Evolutionary conservation across 2,329 filamentous ascomycete species (phyloP).

Genomic region (Penicillium sp.): DNA sequence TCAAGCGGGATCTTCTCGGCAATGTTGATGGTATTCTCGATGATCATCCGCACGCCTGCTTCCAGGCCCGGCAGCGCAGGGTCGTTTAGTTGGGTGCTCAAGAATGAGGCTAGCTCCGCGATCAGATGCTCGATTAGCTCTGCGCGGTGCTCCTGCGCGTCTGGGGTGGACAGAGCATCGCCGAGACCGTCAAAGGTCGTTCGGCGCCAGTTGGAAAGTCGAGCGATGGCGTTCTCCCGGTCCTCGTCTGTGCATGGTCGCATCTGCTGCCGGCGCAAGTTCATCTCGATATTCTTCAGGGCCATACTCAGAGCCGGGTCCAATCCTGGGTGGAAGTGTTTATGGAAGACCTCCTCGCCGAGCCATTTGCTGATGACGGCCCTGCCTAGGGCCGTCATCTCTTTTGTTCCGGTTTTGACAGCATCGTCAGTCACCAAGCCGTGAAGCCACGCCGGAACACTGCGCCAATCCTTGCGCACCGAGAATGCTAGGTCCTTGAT

Average conservation of each 20-base stretch:
- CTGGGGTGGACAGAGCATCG: constrained; percentile 67
- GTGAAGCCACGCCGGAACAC: constrained; percentile 78
- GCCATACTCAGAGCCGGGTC: constrained; percentile 75
- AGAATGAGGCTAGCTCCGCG: constrained; percentile 66
- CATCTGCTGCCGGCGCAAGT: constrained; percentile 77
- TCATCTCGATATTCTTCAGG: constrained; percentile 84
- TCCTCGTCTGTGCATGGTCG: constrained; percentile 78
- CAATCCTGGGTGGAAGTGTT: constrained; percentile 88
- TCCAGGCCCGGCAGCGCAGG: constrained; percentile 82
- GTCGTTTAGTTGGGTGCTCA: constrained; percentile 75
- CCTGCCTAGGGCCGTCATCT: constrained; percentile 95
- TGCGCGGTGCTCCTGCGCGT: constrained; percentile 68
- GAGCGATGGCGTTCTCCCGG: constrained; percentile 81
- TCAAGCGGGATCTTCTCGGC: constrained; percentile 85
- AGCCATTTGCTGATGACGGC: constrained; percentile 89
- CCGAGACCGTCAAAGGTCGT: constrained; percentile 90
- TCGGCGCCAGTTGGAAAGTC: constrained; percentile 91
- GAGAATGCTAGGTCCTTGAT: constrained; percentile 95
- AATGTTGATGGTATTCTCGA: constrained; percentile 86
- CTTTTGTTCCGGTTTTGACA: constrained; percentile 84
- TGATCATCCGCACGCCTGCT: constrained; percentile 86
- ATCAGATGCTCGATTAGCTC: constrained; percentile 73
- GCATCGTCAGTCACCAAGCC: constrained; percentile 83
- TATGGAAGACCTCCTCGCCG: constrained; percentile 86
- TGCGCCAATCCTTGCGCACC: constrained; percentile 91